These are phyloP conservation scores for Epichloe elymi DNA, from an alignment of 2,329 filamentous ascomycete genomes.

Conservation along the genomic window DNA sequence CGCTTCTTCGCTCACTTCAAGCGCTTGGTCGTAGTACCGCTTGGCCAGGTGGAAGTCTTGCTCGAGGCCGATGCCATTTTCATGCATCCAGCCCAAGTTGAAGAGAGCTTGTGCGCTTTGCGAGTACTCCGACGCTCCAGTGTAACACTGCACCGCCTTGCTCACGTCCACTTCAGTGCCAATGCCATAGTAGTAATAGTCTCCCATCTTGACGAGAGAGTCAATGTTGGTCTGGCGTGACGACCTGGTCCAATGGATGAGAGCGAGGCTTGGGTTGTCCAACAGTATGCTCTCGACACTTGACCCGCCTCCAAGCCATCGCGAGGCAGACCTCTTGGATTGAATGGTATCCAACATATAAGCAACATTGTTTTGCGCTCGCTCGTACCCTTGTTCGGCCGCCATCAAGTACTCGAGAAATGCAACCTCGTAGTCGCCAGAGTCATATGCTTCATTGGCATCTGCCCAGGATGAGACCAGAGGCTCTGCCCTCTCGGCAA, in stretches of 20 bases:
- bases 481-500: slow-evolving; percentile 59
- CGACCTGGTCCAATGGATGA: slow-evolving; percentile 92
- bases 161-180: slow-evolving; percentile 60
- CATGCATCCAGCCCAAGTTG: slow-evolving; percentile 99
- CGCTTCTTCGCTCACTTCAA: slow-evolving; percentile 84
- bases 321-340: slow-evolving; percentile 27
- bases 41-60: slow-evolving; percentile 98
- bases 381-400: slow-evolving; percentile 85
- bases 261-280: slow-evolving; percentile 47
- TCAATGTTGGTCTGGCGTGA: slow-evolving; percentile 89
- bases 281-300: slow-evolving; percentile 24
- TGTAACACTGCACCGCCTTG: slow-evolving; percentile 88
- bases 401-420: slow-evolving; percentile 74
- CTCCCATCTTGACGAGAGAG: slow-evolving; percentile 92
- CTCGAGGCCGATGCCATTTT: slow-evolving; percentile 82
- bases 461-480: slow-evolving; percentile 69
- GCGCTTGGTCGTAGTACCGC: slow-evolving; percentile 82
- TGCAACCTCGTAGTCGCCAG: slow-evolving; percentile 66
- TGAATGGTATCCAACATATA: slow-evolving; percentile 67
- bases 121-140: slow-evolving; percentile 78
- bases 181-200: slow-evolving; percentile 82
- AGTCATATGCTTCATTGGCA: slow-evolving; percentile 69
- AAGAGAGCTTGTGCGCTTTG: slow-evolving; percentile 91
- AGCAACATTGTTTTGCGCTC: slow-evolving; percentile 79
- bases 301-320: slow-evolving; percentile 33